These are phyloP conservation scores for Cicer yamashitae DNA, from an alignment of 306 rosid species.

Conservation along the genomic window DNA sequence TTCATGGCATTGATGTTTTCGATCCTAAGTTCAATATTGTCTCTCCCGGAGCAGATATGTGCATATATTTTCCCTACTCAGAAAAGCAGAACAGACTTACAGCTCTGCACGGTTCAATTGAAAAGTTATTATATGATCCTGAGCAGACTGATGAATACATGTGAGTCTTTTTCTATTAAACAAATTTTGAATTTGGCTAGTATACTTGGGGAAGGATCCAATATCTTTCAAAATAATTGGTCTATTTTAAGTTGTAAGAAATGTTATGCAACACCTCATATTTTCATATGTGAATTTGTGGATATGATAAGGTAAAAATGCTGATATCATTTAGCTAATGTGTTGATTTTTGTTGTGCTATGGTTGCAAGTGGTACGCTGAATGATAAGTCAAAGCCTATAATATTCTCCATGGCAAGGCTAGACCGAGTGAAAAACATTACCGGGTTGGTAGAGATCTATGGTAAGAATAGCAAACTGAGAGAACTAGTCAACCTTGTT, in stretches of 20 bases:
- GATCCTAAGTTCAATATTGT: slow-evolving; percentile 98
- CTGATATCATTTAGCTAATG: slow-evolving; percentile 12
- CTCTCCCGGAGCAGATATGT: slow-evolving; percentile 95
- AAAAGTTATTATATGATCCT: slow-evolving; percentile 70
- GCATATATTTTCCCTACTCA: slow-evolving; percentile 83
- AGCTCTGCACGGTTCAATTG: slow-evolving; percentile 79
- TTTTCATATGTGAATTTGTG: background rate
- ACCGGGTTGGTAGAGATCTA: slow-evolving; percentile 80
- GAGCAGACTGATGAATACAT: slow-evolving; percentile 72
- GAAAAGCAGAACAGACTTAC: slow-evolving; percentile 82
- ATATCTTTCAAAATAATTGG: slow-evolving; percentile 6
- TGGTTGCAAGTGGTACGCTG: slow-evolving; percentile 70
- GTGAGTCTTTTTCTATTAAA: slow-evolving; percentile 58
- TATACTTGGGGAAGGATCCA: slow-evolving; percentile 11
- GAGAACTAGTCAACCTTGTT: slow-evolving; percentile 88
- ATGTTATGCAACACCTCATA: slow-evolving; percentile 1
- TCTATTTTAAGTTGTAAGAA: slow-evolving; percentile 8
- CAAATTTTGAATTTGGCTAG: slow-evolving; percentile 13
- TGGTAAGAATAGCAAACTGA: slow-evolving; percentile 72
- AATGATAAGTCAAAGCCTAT: slow-evolving; percentile 79
- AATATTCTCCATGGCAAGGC: slow-evolving; percentile 92
- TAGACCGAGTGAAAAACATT: slow-evolving; percentile 82
- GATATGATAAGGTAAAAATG: background rate
- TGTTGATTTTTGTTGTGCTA: slow-evolving; percentile 36
- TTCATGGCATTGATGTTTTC: slow-evolving; percentile 94